Evolutionary conservation across 2,329 filamentous ascomycete species (phyloP).

Genomic region (Knufia fluminis): DNA sequence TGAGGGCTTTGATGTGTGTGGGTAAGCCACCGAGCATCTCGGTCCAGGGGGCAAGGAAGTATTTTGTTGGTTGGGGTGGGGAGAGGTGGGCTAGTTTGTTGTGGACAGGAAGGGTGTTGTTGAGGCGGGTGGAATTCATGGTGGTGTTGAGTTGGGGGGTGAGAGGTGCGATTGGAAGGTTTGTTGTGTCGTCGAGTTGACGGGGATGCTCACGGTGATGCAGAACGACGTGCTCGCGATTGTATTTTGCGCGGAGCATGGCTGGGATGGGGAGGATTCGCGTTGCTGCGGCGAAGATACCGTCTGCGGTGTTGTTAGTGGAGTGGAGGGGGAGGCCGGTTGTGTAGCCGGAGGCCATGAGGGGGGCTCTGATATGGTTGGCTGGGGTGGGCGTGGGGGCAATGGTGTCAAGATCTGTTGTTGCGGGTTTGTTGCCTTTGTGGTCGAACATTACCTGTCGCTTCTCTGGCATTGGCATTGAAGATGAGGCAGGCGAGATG

Average conservation of each 20-base stretch:
- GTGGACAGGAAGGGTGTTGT: not conserved
- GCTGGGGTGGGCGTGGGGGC: not conserved
- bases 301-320: not conserved
- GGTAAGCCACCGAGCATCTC: slow-evolving; percentile 15
- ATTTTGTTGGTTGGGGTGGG: slow-evolving; percentile 8
- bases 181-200: too few species aligned
- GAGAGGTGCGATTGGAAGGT: too few species aligned
- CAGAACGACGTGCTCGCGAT: not conserved
- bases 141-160: too few species aligned
- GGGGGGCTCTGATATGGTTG: not conserved
- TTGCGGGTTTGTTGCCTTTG: not conserved
- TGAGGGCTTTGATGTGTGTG: slow-evolving; percentile 11
- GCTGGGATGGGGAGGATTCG: not conserved
- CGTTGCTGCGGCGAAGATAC: not conserved
- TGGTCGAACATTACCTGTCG: too few species aligned
- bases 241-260: not conserved
- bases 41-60: slow-evolving; percentile 19
- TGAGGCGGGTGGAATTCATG: too few species aligned
- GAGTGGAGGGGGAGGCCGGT: not conserved
- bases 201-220: too few species aligned
- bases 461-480: not conserved
- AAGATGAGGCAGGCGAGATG: not conserved
- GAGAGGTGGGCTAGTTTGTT: not conserved
- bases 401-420: not conserved
- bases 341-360: not conserved